Percentiles rank a stretch among this genome's conserved stretches.
Evolutionary conservation across 2,329 filamentous ascomycete genomes (phyloP).

Genomic region (Plectosphaerella plurivora): DNA sequence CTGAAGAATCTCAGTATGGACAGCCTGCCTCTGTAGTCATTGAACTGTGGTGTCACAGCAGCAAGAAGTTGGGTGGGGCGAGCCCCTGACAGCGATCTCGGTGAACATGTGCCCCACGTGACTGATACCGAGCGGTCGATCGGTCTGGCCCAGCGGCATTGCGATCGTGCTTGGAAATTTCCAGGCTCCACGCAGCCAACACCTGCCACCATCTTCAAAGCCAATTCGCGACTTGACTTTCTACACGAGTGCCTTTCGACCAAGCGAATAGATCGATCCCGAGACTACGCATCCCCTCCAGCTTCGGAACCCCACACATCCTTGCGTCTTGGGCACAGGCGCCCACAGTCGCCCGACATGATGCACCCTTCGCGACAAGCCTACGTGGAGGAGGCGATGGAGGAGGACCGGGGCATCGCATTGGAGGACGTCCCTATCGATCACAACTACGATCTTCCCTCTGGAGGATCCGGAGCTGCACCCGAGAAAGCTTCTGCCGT

Average conservation of each 20-base stretch:
- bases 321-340: background rate
- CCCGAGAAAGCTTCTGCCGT: constrained; percentile 83
- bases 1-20: too few species aligned
- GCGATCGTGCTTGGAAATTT: background rate
- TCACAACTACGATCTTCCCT: constrained; percentile 78
- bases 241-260: background rate
- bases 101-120: too few species aligned
- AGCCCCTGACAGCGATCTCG: too few species aligned
- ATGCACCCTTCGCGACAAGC: constrained; percentile 89
- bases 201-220: background rate
- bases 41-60: too few species aligned
- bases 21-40: too few species aligned
- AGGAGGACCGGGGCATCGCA: constrained; percentile 35
- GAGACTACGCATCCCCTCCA: background rate
- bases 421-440: constrained; percentile 57
- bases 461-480: constrained; percentile 59
- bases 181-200: background rate
- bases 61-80: too few species aligned
- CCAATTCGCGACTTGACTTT: too few species aligned
- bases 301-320: background rate
- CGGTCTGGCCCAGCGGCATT: background rate
- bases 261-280: background rate
- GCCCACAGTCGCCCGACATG: constrained; percentile 33
- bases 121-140: too few species aligned
- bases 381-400: constrained; percentile 77